These are phyloP conservation scores for Ogataea henricii DNA, from an alignment of 805 yeast species.

Conservation along the genomic window DNA sequence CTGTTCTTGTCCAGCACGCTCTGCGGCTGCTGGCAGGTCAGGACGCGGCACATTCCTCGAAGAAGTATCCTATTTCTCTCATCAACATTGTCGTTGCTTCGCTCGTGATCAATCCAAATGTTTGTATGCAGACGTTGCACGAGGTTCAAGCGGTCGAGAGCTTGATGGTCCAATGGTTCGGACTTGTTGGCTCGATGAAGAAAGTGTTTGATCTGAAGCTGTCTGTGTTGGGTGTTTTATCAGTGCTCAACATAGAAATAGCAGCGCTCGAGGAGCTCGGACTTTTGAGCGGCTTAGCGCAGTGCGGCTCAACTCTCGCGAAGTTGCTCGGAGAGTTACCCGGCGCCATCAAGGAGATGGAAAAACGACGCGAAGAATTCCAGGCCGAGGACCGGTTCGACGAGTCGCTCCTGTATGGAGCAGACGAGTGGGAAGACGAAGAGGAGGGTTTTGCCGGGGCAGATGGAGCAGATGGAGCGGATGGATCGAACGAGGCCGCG, in stretches of 20 bases:
- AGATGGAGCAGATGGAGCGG: background rate
- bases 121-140: constrained; percentile 53
- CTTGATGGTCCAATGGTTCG: constrained; percentile 71
- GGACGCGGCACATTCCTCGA: constrained; percentile 33
- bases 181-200: constrained; percentile 51
- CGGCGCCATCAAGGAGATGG: constrained; percentile 64
- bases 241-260: constrained; percentile 40
- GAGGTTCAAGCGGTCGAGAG: constrained; percentile 44
- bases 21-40: constrained; percentile 40
- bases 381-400: constrained; percentile 34
- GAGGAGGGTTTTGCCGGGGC: too few species aligned
- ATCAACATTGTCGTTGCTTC: constrained; percentile 66
- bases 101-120: constrained; percentile 58
- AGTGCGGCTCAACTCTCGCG: constrained; percentile 54
- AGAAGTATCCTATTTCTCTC: constrained; percentile 43
- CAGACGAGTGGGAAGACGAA: constrained; percentile 33
- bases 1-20: constrained; percentile 46
- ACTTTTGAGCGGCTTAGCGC: constrained; percentile 42
- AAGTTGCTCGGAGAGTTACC: constrained; percentile 64
- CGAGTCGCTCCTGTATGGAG: constrained; percentile 30
- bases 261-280: constrained; percentile 22
- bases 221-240: constrained; percentile 65
- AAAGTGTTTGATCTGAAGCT: constrained; percentile 84
- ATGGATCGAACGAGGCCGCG: constrained; percentile 33
- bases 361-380: constrained; percentile 61